Evolutionary conservation across 257 asterid species (phyloP), one percentile per base, ranked within the genome.

Genomic region (Rehmannia glutinosa): DNA sequence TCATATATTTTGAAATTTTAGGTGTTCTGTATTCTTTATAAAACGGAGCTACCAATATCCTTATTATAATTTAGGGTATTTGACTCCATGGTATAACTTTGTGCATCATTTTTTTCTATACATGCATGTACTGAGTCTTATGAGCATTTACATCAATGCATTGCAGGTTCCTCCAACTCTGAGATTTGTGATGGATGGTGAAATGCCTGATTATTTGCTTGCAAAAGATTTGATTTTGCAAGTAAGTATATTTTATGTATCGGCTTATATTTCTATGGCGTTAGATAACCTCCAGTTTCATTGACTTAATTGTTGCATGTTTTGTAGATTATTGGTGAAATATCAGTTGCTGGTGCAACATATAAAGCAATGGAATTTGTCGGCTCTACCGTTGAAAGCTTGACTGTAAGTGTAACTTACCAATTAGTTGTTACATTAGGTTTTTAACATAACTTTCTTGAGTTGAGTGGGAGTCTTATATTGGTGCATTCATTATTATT

Each of bases 331-430:
- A 94, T 94, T 71, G 99, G 99, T 66, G 98, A 94, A 77, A 91
- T 94, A 62, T 94, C 99, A 9, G 99, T 94, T 64, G 83, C 99
- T 74, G 99, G 99, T 80, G 98, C 98, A 41, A 94, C 97, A 55
- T 94, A 94, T 59, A 91, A 91, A 76, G 92, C 98, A 78, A 94
- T 94, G 99, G 98, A 94, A 74, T 94, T 94, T 78, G 87, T 94
- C 39, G 99, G 99, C 42, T 55, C 87, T 35, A 80, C 99, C 39
- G 90, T 94, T 75, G 99, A 94, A 78, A 84, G 95, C 79, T 87
- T 91, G 83, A 81, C 86, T 11, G 99, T 94, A 76, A 79, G 91
- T 77, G 33, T 28, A 30, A 60, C 47, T 69, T 24, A 24, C 42
- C 59, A 1, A 68, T 61, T 25, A 27, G 35, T 45, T 35, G 11